These are phyloP conservation scores for Teratosphaeria epicoccoides DNA, from an alignment of 2,329 filamentous ascomycete genomes.

Conservation along the genomic window DNA sequence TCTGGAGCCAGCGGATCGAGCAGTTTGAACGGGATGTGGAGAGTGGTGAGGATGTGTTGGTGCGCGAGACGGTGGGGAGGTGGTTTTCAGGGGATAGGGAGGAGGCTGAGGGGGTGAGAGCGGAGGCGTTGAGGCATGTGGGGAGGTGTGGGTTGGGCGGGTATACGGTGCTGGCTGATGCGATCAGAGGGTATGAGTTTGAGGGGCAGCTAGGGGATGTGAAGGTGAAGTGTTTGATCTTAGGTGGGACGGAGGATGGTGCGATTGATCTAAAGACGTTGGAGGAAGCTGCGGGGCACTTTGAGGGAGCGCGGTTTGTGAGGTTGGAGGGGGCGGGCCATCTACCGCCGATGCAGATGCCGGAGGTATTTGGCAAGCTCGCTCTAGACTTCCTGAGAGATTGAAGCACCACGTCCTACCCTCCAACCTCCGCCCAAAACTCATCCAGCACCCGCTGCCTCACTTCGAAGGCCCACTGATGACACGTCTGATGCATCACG, in stretches of 20 bases:
- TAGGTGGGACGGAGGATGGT: conserved; percentile 16
- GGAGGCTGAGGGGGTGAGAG: conserved; percentile 11
- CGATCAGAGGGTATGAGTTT: conserved; percentile 21
- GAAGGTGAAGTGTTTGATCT: conserved; percentile 12
- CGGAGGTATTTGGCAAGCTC: conserved; percentile 16
- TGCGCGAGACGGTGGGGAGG: conserved; percentile 14
- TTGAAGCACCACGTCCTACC: background rate
- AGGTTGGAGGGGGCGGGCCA: conserved; percentile 18
- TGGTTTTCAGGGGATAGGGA: conserved; percentile 16
- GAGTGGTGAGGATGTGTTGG: conserved; percentile 9
- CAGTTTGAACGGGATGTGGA: conserved; percentile 12
- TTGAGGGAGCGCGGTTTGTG: conserved; percentile 13
- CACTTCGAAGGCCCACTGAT: conserved; percentile 46
- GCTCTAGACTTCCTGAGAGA: conserved; percentile 13
- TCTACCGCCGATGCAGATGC: conserved; percentile 21
- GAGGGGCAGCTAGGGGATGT: conserved; percentile 7
- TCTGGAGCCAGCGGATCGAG: conserved; percentile 18
- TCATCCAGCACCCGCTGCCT: conserved; percentile 40
- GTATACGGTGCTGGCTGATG: conserved; percentile 18
- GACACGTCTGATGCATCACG: conserved; percentile 47
- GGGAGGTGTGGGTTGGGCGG: conserved; percentile 14
- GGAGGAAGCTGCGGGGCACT: conserved; percentile 13
- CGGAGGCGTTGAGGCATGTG: conserved; percentile 12
- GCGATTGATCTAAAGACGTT: conserved; percentile 12
- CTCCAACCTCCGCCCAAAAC: conserved; percentile 29